Percentiles rank a stretch among this genome's conserved stretches.
Evolutionary conservation across 108 stramenopile genomes (phyloP).

Genomic region (Cyclotella baltica): DNA sequence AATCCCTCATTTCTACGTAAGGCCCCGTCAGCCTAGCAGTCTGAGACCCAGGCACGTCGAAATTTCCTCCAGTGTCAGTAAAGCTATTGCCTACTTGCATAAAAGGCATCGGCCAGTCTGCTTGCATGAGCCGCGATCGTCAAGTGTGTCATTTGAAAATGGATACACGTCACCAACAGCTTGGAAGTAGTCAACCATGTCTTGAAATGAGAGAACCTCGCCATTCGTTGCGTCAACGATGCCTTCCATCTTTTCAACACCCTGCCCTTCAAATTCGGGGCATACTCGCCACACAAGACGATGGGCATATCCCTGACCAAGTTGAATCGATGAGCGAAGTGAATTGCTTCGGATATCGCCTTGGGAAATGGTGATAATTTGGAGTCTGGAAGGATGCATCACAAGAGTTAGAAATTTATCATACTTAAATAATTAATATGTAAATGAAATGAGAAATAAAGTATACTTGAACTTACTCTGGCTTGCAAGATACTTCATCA

Average conservation of each 20-base stretch:
- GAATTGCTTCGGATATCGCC: neutral
- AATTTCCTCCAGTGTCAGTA: conserved; percentile 25
- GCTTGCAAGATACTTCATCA: conserved; percentile 14
- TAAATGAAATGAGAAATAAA: neutral
- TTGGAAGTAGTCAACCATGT: conserved; percentile 30
- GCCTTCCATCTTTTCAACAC: conserved; percentile 17
- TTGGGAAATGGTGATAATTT: conserved; percentile 10
- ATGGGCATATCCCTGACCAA: conserved; percentile 8
- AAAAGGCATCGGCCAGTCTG: conserved; percentile 40
- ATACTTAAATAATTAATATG: neutral
- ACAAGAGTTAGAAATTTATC: neutral
- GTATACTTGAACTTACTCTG: neutral
- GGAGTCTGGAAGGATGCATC: conserved; percentile 4
- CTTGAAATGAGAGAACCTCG: conserved; percentile 15
- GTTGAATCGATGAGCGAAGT: neutral
- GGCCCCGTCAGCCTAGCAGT: conserved; percentile 16
- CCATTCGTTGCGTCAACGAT: conserved; percentile 20
- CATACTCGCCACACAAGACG: conserved; percentile 21
- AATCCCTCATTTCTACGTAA: conserved; percentile 24
- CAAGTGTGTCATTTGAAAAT: conserved; percentile 19
- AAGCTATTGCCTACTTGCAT: conserved; percentile 10
- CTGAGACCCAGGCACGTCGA: neutral
- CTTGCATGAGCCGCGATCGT: neutral
- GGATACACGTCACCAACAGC: conserved; percentile 31
- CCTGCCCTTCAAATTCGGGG: conserved; percentile 32